Conservation (phyloP, 768 basidiomycete genomes). For the Mycena haematopus region DNA sequence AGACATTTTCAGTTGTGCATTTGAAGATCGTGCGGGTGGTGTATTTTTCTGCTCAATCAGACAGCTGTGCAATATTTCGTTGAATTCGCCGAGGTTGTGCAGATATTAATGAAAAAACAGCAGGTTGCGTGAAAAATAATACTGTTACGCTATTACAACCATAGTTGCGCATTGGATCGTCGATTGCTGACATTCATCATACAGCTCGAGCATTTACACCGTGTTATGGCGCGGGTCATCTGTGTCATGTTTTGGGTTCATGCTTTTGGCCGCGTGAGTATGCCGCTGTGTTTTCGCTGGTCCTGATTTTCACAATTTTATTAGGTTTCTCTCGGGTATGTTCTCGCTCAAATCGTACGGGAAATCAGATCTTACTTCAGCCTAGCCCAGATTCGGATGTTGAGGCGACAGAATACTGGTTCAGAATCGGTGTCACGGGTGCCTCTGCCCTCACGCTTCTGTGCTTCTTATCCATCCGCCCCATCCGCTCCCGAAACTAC, state of each 20-base stretch:
- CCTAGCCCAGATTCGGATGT: neutral
- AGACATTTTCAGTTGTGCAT: no score
- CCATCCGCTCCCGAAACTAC: conserved; percentile 41
- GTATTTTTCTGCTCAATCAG: no score
- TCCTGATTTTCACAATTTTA: neutral
- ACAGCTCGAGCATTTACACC: conserved; percentile 43
- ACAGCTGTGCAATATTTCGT: no score
- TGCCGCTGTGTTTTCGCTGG: no score
- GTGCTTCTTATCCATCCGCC: conserved; percentile 43
- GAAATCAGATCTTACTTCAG: neutral
- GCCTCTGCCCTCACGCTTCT: conserved; percentile 40
- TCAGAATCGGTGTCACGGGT: conserved; percentile 30
- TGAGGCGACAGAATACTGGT: conserved; percentile 14
- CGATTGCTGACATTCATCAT: neutral
- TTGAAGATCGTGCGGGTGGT: no score
- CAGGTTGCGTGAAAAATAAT: no score
- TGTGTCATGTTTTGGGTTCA: conserved; percentile 49
- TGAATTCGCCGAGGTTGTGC: no score
- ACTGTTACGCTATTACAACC: no score
- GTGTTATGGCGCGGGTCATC: conserved; percentile 46
- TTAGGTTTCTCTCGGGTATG: conserved; percentile 3
- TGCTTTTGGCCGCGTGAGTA: conserved; percentile 36
- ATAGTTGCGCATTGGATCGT: neutral
- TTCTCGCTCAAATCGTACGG: neutral
- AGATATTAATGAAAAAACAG: no score